Conservation (phyloP, 1,284 basidiomycete genomes). For the Papiliotrema nemorosa region DNA sequence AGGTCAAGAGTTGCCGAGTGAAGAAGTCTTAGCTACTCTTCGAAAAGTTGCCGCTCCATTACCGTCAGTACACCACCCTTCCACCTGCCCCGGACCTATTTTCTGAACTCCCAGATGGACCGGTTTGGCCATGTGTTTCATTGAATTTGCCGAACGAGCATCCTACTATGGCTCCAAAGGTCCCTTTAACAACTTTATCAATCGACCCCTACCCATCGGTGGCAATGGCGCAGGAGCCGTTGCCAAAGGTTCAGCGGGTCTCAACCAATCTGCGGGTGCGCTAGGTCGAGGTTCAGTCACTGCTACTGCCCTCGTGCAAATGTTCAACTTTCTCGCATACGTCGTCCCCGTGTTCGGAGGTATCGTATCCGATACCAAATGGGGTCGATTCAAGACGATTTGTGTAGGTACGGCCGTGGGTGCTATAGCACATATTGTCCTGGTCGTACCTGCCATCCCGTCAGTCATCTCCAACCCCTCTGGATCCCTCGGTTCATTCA, state of each 20-base stretch:
- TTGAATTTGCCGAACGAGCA: constrained; percentile 46
- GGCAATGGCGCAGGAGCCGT: constrained; percentile 70
- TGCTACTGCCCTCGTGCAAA: constrained; percentile 27
- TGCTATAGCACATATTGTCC: constrained; percentile 38
- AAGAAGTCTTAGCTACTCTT: constrained; percentile 49
- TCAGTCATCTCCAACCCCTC: constrained; percentile 29
- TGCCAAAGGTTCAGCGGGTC: constrained; percentile 59
- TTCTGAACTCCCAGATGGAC: constrained; percentile 55
- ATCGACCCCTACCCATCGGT: constrained; percentile 55
- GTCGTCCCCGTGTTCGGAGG: constrained; percentile 40
- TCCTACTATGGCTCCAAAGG: constrained; percentile 33
- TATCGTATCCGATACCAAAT: constrained; percentile 69
- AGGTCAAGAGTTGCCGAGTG: constrained; percentile 57
- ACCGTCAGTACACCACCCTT: constrained; percentile 5
- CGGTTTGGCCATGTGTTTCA: constrained; percentile 41
- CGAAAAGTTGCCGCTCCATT: constrained; percentile 13
- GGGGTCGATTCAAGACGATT: constrained; percentile 72
- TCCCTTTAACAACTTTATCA: constrained; percentile 29
- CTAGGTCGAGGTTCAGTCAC: constrained; percentile 29
- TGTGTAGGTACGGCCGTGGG: constrained; percentile 47
- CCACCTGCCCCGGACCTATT: constrained; percentile 54
- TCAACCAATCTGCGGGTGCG: constrained; percentile 57
- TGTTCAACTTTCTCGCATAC: constrained; percentile 40
- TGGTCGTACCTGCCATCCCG: constrained; percentile 45
- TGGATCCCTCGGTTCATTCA: constrained; percentile 25